Evolutionary conservation across 2,329 filamentous ascomycete genomes (phyloP).

Genomic region (Catunica adiposa): DNA sequence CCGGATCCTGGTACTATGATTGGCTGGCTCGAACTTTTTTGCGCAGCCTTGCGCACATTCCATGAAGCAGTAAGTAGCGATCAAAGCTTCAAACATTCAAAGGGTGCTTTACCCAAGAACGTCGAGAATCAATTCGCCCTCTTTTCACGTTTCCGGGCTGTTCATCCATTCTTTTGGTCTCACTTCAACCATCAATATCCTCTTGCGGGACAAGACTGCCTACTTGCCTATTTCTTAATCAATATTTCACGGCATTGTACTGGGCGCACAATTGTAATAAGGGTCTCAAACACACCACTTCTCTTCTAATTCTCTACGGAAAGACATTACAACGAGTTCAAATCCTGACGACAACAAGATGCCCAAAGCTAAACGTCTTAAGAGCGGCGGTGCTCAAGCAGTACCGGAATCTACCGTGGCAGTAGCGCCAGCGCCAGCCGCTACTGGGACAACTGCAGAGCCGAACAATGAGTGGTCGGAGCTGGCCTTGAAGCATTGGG

Average conservation of each 20-base stretch:
- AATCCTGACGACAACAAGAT: slow-evolving; percentile 22
- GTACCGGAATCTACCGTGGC: slow-evolving; percentile 14
- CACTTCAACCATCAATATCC: not conserved
- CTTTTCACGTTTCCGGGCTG: not conserved
- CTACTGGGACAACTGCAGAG: slow-evolving; percentile 28
- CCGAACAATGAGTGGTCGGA: slow-evolving; percentile 57
- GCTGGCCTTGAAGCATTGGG: slow-evolving; percentile 73
- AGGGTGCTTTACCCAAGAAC: not conserved
- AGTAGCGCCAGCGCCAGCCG: slow-evolving; percentile 21
- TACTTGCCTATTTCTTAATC: not conserved
- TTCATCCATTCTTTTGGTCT: not conserved
- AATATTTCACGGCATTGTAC: too few relatives aligned
- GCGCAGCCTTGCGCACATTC: slow-evolving; percentile 7
- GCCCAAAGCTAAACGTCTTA: slow-evolving; percentile 44
- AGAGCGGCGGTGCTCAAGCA: slow-evolving; percentile 25
- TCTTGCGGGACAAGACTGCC: not conserved
- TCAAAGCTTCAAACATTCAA: not conserved
- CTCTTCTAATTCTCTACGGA: too few relatives aligned
- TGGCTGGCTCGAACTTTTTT: slow-evolving; percentile 6
- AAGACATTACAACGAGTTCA: not conserved
- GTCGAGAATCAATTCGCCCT: not conserved
- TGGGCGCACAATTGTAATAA: too few relatives aligned
- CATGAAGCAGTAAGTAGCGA: not conserved
- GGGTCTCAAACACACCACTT: too few relatives aligned
- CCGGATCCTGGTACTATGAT: not conserved